phyloP scores from a whole-genome alignment of 768 basidiomycete species.

The Rhizopogon salebrosus region DNA sequence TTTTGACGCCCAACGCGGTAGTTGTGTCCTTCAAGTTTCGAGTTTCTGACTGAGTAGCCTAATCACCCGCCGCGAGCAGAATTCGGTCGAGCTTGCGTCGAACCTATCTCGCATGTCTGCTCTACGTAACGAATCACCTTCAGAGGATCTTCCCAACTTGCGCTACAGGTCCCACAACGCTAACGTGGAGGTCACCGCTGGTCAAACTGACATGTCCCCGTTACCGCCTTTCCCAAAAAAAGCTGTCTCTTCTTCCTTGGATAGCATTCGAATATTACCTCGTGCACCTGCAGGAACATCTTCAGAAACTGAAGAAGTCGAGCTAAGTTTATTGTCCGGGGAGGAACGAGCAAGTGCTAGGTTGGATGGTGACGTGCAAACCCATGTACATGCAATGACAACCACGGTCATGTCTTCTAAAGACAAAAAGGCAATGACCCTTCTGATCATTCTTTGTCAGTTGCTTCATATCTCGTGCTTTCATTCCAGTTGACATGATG shows the following conservation, averaged over 20 bases:
- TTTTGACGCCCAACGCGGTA: neutral
- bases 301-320: conserved; percentile 47
- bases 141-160: conserved; percentile 21
- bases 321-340: conserved; percentile 56
- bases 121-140: conserved; percentile 17
- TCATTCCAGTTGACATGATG: conserved; percentile 11
- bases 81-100: neutral
- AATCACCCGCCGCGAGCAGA: neutral
- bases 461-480: conserved; percentile 13
- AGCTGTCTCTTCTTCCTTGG: conserved; percentile 53
- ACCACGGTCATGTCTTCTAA: conserved; percentile 56
- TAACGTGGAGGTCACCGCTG: conserved; percentile 36
- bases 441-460: conserved; percentile 87
- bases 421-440: conserved; percentile 80
- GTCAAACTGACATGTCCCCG: conserved; percentile 15
- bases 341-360: conserved; percentile 47
- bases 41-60: neutral
- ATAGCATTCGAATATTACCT: conserved; percentile 54
- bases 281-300: conserved; percentile 31
- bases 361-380: conserved; percentile 30
- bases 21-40: neutral
- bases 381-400: conserved; percentile 25
- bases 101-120: conserved; percentile 20
- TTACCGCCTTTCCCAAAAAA: conserved; percentile 35
- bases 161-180: conserved; percentile 24